Evolutionary conservation across 2,329 filamentous ascomycete species (phyloP).

Genomic region (Mycocentrospora acerina): DNA sequence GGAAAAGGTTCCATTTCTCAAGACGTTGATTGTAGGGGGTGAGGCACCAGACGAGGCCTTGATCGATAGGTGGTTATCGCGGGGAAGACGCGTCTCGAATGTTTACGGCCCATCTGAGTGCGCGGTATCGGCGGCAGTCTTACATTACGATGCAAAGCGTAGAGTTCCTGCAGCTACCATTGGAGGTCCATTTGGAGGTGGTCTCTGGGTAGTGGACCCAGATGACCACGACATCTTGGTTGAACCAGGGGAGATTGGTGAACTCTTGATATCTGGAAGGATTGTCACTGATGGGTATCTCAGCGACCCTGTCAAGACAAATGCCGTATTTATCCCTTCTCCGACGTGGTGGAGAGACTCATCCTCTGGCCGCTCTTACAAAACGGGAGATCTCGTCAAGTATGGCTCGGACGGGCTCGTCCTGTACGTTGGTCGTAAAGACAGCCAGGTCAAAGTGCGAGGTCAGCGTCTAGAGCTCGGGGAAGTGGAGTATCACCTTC

Average conservation of each 20-base stretch:
- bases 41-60: slow-evolving; percentile 2
- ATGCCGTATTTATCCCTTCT: slow-evolving; percentile 8
- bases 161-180: no score
- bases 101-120: slow-evolving; percentile 12
- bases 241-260: slow-evolving; percentile 27
- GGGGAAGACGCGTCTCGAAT: slow-evolving; percentile 11
- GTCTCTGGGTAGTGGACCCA: slow-evolving; percentile 43
- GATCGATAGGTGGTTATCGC: slow-evolving; percentile 24
- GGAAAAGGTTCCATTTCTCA: slow-evolving; percentile 5
- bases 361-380: no score
- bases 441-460: slow-evolving; percentile 31
- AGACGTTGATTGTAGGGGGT: slow-evolving; percentile 10
- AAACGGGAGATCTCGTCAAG: slow-evolving; percentile 15
- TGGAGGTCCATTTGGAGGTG: no score
- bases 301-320: slow-evolving; percentile 6
- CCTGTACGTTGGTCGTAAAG: slow-evolving; percentile 20
- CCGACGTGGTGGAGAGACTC: no score
- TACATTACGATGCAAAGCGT: no score
- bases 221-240: slow-evolving; percentile 5
- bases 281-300: slow-evolving; percentile 33
- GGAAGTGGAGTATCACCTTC: no score
- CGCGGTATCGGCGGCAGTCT: no score
- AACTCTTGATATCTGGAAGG: slow-evolving; percentile 59
- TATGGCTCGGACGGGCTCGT: slow-evolving; percentile 49
- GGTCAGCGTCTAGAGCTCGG: slow-evolving; percentile 26